Evolutionary conservation across 495 filamentous ascomycete species (phyloP).

Genomic region (Penicillium canariense): DNA sequence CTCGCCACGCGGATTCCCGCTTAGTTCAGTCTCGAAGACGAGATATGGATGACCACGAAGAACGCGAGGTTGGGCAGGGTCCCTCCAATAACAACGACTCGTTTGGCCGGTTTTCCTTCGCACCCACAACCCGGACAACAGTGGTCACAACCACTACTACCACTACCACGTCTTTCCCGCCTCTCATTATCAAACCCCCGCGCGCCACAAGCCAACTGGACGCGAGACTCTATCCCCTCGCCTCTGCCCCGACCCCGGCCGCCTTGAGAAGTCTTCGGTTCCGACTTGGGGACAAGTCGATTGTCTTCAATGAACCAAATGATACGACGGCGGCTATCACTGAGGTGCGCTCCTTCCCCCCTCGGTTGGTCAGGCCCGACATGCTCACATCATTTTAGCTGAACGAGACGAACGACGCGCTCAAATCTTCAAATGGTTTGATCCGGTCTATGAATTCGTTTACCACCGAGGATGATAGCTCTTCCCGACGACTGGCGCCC

Average conservation of each 20-base stretch:
- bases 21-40: conserved; percentile 12
- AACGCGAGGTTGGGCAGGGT: conserved; percentile 20
- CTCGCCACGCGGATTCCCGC: conserved; percentile 16
- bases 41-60: conserved; percentile 36
- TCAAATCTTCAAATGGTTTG: conserved; percentile 55
- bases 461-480: conserved; percentile 30
- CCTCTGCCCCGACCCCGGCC: conserved; percentile 72
- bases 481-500: conserved; percentile 26
- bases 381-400: conserved; percentile 37
- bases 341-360: conserved; percentile 53
- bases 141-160: conserved; percentile 93
- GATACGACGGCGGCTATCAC: conserved; percentile 52
- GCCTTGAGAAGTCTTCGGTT: conserved; percentile 72
- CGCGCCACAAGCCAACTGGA: conserved; percentile 73
- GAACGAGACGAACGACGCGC: conserved; percentile 46
- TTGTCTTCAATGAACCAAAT: conserved; percentile 66
- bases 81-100: conserved; percentile 27
- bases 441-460: conserved; percentile 49
- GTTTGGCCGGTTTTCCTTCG: conserved; percentile 66
- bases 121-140: conserved; percentile 69
- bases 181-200: conserved; percentile 73
- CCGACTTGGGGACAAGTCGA: conserved; percentile 61
- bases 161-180: conserved; percentile 85
- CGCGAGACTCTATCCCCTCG: conserved; percentile 85
- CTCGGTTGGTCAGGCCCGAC: neutral